Base-by-base conservation (phyloP, 768 basidiomycete genomes). In the Amanita subjunquillea region DNA sequence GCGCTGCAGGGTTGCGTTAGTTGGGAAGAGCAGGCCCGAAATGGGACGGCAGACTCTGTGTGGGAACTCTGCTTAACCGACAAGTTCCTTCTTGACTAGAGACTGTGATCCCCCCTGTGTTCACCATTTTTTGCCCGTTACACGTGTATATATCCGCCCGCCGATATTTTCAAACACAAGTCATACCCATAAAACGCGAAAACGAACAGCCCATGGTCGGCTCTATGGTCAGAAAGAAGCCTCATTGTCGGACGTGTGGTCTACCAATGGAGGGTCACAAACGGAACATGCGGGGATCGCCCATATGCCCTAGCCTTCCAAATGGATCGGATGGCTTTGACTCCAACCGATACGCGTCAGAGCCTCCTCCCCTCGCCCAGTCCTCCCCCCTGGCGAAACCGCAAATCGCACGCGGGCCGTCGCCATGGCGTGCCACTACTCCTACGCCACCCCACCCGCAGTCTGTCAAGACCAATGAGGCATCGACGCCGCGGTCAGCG, bases 211-310 rank as follows among this genome's bases (percentile, higher is more conserved):
- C 10, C 30, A 45, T 53, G 42, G 44, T 25, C 29, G 32, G 20
- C 42, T 29, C 43, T 9, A 46, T n/a, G 1, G 34, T 30, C 32
- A 45, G 56, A 46, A 67, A 63, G 55, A 61, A 59, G 23, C 70
- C 67, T 17, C 52, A 58, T 29, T 72, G 70, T 50, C 66, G 58
- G 29, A 61, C 58, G 6, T 72, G 71, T 49, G 62, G 63, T 13
- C 48, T 57, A 3, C 69, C 63, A 40, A 72, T 72, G 71, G 65
- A 62, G 3, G 71, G 71, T 9, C 71, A 72, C 63, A 69, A 65
- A 55, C 67, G 70, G 15, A 65, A 56, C 3, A 30, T 59, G 43
- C 48, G 48, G 22, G 68, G 68, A 32, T 41, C 50, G 25, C 64
- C 59, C 29, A 52, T 68, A 39, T 72, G 70, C 48, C 68, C 68